Percentiles rank a stretch among this genome's conserved stretches.
phyloP scores from a whole-genome alignment of 2,329 filamentous ascomycete species.

The Aspergillus sp. region DNA sequence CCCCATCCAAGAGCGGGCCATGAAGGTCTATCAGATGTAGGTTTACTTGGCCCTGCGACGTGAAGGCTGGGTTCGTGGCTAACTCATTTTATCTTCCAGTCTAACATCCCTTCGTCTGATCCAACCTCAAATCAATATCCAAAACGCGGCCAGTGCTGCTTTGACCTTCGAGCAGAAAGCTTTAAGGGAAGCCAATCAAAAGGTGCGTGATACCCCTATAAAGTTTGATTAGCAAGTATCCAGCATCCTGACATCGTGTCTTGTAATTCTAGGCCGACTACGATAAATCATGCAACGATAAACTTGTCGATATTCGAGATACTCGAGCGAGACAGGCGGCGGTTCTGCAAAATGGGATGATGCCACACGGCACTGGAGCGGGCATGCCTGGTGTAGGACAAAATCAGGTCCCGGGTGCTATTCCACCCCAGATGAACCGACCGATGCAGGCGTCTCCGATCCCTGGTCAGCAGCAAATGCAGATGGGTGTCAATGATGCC shows the following conservation, averaged over 20 bases:
- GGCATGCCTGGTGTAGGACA: slow-evolving; percentile 27
- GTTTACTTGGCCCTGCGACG: slow-evolving; percentile 8
- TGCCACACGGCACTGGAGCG: slow-evolving; percentile 25
- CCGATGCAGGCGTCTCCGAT: slow-evolving; percentile 46
- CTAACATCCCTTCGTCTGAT: slow-evolving; percentile 37
- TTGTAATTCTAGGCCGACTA: slow-evolving; percentile 30
- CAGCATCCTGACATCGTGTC: neutral
- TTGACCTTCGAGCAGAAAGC: slow-evolving; percentile 39
- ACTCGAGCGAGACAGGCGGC: slow-evolving; percentile 37
- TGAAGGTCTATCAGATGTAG: slow-evolving; percentile 39
- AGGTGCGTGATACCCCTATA: slow-evolving; percentile 11
- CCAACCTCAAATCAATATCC: slow-evolving; percentile 33
- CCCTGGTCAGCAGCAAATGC: slow-evolving; percentile 30
- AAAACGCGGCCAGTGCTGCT: slow-evolving; percentile 33
- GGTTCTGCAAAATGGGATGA: slow-evolving; percentile 34
- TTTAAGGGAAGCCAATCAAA: slow-evolving; percentile 34
- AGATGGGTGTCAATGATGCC: slow-evolving; percentile 28
- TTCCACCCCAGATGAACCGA: slow-evolving; percentile 43
- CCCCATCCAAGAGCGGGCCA: slow-evolving; percentile 30
- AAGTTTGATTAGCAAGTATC: neutral
- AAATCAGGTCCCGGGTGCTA: slow-evolving; percentile 38
- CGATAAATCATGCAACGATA: slow-evolving; percentile 36
- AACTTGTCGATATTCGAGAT: slow-evolving; percentile 38
- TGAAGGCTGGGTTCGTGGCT: neutral
- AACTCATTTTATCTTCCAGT: neutral